Base-by-base conservation (phyloP, 495 filamentous ascomycete species). In the Hypoxylon lenormandii region DNA sequence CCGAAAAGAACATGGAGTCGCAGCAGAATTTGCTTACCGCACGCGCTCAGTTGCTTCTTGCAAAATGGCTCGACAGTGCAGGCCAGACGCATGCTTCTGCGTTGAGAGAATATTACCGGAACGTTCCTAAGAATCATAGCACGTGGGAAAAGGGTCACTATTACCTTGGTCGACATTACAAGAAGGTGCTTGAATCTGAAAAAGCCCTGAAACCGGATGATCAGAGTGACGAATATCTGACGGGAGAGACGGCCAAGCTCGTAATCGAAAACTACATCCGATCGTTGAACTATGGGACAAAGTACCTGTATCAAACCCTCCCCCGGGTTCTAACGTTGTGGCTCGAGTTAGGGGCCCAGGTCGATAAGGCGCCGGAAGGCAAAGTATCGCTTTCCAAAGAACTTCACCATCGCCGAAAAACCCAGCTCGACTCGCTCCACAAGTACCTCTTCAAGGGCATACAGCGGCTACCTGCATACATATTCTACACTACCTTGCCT, bases 81-180 rank as follows among this genome's bases (percentile, higher is more conserved):
- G 95, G 96, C 12, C 93, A 97, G 74, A 97, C 92, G 1, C 90
- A 93, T 74, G 90, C 91, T 15, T 83, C 86, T 33, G 87, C 88
- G 4, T 86, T 97, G 57, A 88, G 91, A 23, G 83, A 87, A 15
- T 87, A 92, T 75, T 98, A 97, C 75, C 88, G 89, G 40, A 82
- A 89, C 60, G 94, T 93, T 6, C 81, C 86, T 15, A 85, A 81
- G 67, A 80, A 82, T 7, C 82, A 84, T 68, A 71, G 79, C 0
- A 89, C 87, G 64, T 99, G 94, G 93, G 96, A 99, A 71, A 97
- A 97, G 79, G 94, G 91, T 0, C 92, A 97, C 76, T 98, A 97
- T 77, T 96, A 97, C 78, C 85, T 99, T 15, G 95, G 95, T 11
- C 94, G 94, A 59, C 92, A 98, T 78, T 99, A 98, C 83, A 96